A percentile compares a stretch with the other conserved stretches of the same genome.
These are phyloP conservation scores for Exophiala phaeomuriformis DNA, from an alignment of 2,329 filamentous ascomycete genomes.

Conservation along the genomic window DNA sequence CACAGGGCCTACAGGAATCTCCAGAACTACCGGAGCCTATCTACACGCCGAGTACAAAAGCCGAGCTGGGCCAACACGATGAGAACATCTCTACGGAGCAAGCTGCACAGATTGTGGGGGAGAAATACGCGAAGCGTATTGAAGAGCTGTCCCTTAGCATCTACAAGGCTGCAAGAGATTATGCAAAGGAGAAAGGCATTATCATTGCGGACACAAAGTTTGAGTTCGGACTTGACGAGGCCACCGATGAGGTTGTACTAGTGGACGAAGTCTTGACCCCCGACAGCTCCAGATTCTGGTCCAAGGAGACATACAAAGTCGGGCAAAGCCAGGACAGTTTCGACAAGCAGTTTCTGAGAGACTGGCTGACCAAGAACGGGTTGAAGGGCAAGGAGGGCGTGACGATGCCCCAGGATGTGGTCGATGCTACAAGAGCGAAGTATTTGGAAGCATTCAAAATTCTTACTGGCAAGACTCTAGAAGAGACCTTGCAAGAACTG, in stretches of 20 bases:
- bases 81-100: constrained; percentile 74
- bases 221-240: constrained; percentile 64
- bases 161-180: constrained; percentile 56
- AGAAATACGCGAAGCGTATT: constrained; percentile 56
- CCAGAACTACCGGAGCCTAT: constrained; percentile 63
- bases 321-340: constrained; percentile 74
- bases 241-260: constrained; percentile 60
- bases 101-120: constrained; percentile 56
- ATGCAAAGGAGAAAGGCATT: constrained; percentile 60
- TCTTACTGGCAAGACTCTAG: constrained; percentile 52
- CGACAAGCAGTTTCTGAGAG: constrained; percentile 77
- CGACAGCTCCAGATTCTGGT: constrained; percentile 82
- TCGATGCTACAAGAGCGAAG: constrained; percentile 59
- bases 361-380: constrained; percentile 69
- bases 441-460: constrained; percentile 70
- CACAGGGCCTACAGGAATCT: constrained; percentile 62
- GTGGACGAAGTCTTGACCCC: constrained; percentile 83
- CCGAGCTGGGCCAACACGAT: constrained; percentile 68
- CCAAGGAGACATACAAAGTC: constrained; percentile 60
- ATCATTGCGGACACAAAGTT: constrained; percentile 74
- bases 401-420: constrained; percentile 63
- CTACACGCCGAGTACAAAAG: constrained; percentile 80
- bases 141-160: constrained; percentile 58
- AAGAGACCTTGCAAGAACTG: constrained; percentile 17
- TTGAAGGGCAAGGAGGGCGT: constrained; percentile 70